These are phyloP conservation scores for Carex kokanica DNA, from an alignment of 176 grass and related monocot genomes.

Conservation along the genomic window DNA sequence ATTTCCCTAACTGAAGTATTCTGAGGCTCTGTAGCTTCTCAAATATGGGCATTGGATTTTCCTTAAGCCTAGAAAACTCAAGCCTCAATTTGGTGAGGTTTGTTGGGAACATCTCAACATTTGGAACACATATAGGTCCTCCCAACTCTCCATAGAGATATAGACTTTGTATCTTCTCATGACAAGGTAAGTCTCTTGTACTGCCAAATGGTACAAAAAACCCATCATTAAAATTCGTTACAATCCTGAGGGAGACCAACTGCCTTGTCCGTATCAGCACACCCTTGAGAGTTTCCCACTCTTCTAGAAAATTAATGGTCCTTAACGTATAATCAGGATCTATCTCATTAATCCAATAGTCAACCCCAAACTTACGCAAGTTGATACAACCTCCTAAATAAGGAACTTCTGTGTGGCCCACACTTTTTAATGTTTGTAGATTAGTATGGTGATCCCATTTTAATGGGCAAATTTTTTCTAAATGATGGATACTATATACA, in stretches of 20 bases:
- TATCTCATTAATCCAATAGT: neutral
- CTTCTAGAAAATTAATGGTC: neutral
- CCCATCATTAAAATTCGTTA: too few relatives aligned
- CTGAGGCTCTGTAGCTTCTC: neutral
- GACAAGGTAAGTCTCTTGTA: neutral
- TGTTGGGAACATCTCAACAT: neutral
- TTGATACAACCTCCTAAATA: too few relatives aligned
- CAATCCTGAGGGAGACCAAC: neutral
- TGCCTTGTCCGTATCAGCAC: neutral
- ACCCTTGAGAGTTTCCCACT: neutral
- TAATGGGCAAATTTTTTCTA: too few relatives aligned
- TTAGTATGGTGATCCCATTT: too few relatives aligned
- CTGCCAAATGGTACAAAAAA: neutral
- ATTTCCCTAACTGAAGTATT: neutral
- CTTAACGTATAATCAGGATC: too few relatives aligned
- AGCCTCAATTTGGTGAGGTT: neutral
- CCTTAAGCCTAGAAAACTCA: rapidly evolving
- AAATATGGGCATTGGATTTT: conserved; percentile 1
- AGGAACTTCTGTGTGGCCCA: too few relatives aligned
- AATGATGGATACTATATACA: too few relatives aligned
- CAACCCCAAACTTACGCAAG: neutral
- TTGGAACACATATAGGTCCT: neutral
- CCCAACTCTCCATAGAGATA: too few relatives aligned
- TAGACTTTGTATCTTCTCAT: neutral
- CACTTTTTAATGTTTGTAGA: too few relatives aligned